Evolutionary conservation across 1,284 basidiomycete species (phyloP), one percentile per base, ranked within the genome.

Genomic region (Phellopilus nigrolimitatus): DNA sequence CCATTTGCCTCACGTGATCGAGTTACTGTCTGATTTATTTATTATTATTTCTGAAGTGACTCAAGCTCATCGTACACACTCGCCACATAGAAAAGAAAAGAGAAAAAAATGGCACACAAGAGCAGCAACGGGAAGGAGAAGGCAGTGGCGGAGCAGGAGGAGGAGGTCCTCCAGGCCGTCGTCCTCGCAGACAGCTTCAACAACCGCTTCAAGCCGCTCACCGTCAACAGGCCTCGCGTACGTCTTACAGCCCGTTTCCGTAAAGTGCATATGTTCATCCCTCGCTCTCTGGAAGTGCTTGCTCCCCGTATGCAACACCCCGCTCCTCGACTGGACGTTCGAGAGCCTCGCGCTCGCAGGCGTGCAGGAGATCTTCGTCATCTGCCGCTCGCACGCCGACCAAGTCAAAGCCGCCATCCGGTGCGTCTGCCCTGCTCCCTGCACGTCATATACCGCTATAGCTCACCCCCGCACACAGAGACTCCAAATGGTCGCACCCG

Each of bases 111-210:
- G 85, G 71, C 80, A 2, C 78, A 84, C 17, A 88, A 87, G 67
- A 66, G 69, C n/a, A 68, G 71, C 28, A 61, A 67, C 37, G 72
- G 71, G 24, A 85, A 84, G 61, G 83, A 85, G 57, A 83, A 81
- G 28, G 46, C 51, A 8, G 27, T 28, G 52, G 64, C 82, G 8
- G 71, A 77, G 15, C 78, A 80, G 17, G 86, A 92, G 38, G 88
- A 91, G 55, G 84, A 92, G 38, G 79, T 88, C 25, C 71, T 97
- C 2, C 93, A 95, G 63, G 94, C 94, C 30, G 89, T 97, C 53
- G 82, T 97, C 47, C 82, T 97, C 38, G 93, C 95, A 10, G 94
- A 97, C 68, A 94, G 90, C 61, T 97, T 95, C 74, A 94, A 95
- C 72, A 88, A 87, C 61, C 82, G 92, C 55, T 95, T 97, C 64